Percentiles rank a stretch among this genome's conserved stretches.
Evolutionary conservation across 192 early-diverging fungal genomes (phyloP).

Genomic region (Cladochytrium replicatum): DNA sequence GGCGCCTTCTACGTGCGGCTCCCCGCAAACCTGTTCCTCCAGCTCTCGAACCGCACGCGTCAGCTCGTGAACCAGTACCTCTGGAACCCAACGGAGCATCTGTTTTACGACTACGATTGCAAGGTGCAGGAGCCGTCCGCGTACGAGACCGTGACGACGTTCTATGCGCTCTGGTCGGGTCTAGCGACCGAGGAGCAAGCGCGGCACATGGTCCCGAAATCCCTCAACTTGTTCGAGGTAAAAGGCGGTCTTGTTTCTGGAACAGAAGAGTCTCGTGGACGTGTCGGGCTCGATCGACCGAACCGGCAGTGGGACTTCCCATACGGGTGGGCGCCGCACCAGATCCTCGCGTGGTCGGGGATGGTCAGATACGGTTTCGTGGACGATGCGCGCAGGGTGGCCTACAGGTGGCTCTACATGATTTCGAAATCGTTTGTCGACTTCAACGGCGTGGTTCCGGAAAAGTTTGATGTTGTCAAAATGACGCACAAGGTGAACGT

Average conservation of each 20-base stretch:
- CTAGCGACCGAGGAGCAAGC: slow-evolving; percentile 70
- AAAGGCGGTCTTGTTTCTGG: slow-evolving; percentile 85
- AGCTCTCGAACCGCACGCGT: slow-evolving; percentile 49
- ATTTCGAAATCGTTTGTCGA: slow-evolving; percentile 94
- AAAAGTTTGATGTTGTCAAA: slow-evolving; percentile 92
- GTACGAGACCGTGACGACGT: slow-evolving; percentile 83
- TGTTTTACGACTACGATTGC: slow-evolving; percentile 92
- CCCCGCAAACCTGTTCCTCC: slow-evolving; percentile 27
- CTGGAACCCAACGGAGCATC: slow-evolving; percentile 67
- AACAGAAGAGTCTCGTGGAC: slow-evolving; percentile 81
- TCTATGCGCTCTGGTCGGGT: slow-evolving; percentile 90
- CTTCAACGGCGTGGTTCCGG: slow-evolving; percentile 92
- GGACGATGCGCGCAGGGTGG: slow-evolving; percentile 63
- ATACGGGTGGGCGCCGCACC: slow-evolving; percentile 94
- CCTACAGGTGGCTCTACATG: slow-evolving; percentile 94
- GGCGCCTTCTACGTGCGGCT: slow-evolving; percentile 40
- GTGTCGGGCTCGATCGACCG: slow-evolving; percentile 68
- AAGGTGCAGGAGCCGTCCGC: slow-evolving; percentile 46
- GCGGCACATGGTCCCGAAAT: slow-evolving; percentile 51
- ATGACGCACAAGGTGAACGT: slow-evolving; percentile 86
- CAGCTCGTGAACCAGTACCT: slow-evolving; percentile 65
- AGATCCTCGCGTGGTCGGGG: slow-evolving; percentile 93
- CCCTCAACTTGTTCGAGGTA: slow-evolving; percentile 75
- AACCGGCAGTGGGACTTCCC: slow-evolving; percentile 90
- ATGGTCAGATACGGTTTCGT: slow-evolving; percentile 72